These are phyloP conservation scores for Entomortierella lignicola DNA, from an alignment of 192 early-diverging fungal species.

Conservation along the genomic window DNA sequence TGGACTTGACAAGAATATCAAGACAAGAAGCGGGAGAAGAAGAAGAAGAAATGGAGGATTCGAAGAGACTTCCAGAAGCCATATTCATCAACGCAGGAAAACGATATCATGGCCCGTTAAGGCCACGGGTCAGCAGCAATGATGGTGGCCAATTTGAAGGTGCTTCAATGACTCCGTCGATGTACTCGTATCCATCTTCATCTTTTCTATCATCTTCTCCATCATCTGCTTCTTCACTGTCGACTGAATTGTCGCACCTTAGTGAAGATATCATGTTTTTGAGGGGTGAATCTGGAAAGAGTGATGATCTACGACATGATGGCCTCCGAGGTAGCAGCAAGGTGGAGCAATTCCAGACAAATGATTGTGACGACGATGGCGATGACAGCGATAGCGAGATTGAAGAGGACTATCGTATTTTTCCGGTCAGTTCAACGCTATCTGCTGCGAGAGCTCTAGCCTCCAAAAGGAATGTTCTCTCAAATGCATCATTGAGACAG, in stretches of 20 bases:
- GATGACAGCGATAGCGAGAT: constrained; percentile 14
- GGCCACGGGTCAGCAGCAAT: neutral
- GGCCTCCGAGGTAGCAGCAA: neutral
- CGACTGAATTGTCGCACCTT: neutral
- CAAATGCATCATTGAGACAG: neutral
- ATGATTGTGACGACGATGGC: neutral
- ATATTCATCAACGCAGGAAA: too few species aligned
- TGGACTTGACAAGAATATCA: too few species aligned
- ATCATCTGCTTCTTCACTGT: constrained; percentile 6
- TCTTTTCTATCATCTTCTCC: constrained; percentile 7
- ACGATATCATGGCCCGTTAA: neutral
- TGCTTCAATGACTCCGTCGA: neutral
- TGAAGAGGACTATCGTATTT: constrained; percentile 28
- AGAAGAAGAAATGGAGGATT: too few species aligned
- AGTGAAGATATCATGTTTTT: neutral
- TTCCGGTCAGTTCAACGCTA: neutral
- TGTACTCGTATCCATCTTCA: constrained; percentile 5
- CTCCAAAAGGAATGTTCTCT: neutral
- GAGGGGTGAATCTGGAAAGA: neutral
- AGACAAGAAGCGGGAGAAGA: too few species aligned
- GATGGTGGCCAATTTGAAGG: constrained; percentile 1
- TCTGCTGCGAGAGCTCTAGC: neutral
- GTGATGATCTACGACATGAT: neutral
- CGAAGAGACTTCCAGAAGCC: too few species aligned
- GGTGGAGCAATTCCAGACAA: neutral